Base-by-base conservation (phyloP, 345 rosid species). In the Sisymbrium irio region DNA sequence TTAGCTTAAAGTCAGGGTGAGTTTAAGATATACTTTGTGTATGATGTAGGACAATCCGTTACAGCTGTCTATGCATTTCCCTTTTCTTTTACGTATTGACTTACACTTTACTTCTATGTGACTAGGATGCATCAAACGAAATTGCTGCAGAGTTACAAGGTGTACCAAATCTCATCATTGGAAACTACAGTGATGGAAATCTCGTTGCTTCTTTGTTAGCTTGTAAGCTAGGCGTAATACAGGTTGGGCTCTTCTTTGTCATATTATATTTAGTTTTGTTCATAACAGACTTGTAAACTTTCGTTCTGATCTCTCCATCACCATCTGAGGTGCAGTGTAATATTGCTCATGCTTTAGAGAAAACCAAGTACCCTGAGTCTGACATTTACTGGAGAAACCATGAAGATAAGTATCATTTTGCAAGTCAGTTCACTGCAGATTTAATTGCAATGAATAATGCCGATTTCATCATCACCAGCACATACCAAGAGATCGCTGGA, bases 171-270 rank as follows among this genome's bases (percentile, higher is more conserved):
- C 78, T 85, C 69, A 83, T 85, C 62, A 80, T 83, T 74, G 89
- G 89, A 7, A 85, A 83, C 80, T 85, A 85, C 58, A 85, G 84
- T 62, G 86, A 85, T 71, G 85, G 87, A 51, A 85, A 85, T 71
- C 84, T 85, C 9, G 89, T 83, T 53, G 86, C 85, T 41, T 58
- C 85, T 47, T 71, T 85, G 85, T 64, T 83, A 68, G 79, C 89
- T 15, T 68, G 53, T 67, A 85, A 81, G 80, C 75, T 83, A 53
- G 89, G 89, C 40, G 77, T 78, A 65, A 83, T 81, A 54, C 84
- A 82, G 86, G 86, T 72, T 41, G 17, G 15, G n/a, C 11, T 22
- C 11, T 15, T 40, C 10, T 25, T 9, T 45, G 19, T 20, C 22
- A 13, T n/a, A 9, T 19, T 27, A 60, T 19, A 11, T 39, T 28